Conservation (phyloP, 164 flowering plant genomes). For the Liquidambar formosana region DNA sequence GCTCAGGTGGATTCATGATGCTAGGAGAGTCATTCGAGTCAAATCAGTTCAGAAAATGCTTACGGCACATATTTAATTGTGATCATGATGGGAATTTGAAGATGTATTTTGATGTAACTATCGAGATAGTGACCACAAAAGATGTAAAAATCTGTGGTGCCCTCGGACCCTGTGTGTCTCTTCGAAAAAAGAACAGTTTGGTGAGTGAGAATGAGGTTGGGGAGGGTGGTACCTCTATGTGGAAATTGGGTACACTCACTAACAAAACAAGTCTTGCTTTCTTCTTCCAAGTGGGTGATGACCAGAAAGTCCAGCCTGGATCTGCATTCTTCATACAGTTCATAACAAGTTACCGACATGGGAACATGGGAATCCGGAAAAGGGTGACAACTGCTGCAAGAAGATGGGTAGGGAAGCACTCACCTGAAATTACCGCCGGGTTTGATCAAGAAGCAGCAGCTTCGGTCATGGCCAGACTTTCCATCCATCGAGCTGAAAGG, state of each 20-base stretch:
- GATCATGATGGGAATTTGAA: slow-evolving; percentile 63
- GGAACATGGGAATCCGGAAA: slow-evolving; percentile 58
- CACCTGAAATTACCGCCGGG: slow-evolving; percentile 76
- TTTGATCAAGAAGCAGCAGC: slow-evolving; percentile 99
- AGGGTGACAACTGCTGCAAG: slow-evolving; percentile 92
- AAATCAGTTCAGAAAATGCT: slow-evolving; percentile 69
- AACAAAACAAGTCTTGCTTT: slow-evolving; percentile 78
- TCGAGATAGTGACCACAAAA: slow-evolving; percentile 72
- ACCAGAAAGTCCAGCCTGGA: slow-evolving; percentile 56
- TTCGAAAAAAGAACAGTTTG: slow-evolving; percentile 46
- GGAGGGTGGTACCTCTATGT: slow-evolving; percentile 69
- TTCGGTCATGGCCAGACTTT: slow-evolving; percentile 83
- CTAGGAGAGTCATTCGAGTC: slow-evolving; percentile 77
- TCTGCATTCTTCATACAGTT: slow-evolving; percentile 84
- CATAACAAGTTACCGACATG: slow-evolving; percentile 65
- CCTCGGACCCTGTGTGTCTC: slow-evolving; percentile 86
- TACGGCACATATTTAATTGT: slow-evolving; percentile 60
- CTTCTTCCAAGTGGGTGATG: slow-evolving; percentile 72
- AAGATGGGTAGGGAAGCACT: slow-evolving; percentile 72
- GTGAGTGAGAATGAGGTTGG: slow-evolving; percentile 74
- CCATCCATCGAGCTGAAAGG: slow-evolving; percentile 60
- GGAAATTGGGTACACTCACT: slow-evolving; percentile 76
- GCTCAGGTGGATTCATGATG: slow-evolving; percentile 83
- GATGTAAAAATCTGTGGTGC: slow-evolving; percentile 87
- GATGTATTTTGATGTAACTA: slow-evolving; percentile 77